A percentile compares a stretch with the other conserved stretches of the same genome.
phyloP scores from a whole-genome alignment of 164 flowering plant genomes.

The Tetrastigma voinierianum region DNA sequence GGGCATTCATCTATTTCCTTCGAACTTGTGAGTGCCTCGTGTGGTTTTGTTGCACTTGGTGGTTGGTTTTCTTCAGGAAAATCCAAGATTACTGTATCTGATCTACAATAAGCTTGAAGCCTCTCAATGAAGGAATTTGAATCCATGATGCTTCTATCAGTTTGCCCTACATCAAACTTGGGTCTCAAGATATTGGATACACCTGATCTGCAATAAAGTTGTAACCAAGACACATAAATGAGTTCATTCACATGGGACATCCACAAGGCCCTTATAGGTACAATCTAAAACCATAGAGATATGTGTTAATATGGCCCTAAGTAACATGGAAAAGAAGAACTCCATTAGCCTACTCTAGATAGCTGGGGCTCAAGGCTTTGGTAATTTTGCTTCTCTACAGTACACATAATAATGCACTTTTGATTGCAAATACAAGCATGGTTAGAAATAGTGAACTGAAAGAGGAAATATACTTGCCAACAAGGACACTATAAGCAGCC shows the following conservation, averaged over 20 bases:
- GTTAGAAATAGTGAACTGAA: background rate
- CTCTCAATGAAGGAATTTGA: conserved; percentile 8
- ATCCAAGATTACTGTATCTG: conserved; percentile 11
- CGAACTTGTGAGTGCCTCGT: conserved; percentile 11
- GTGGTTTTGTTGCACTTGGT: conserved; percentile 4
- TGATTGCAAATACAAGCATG: too few relatives aligned
- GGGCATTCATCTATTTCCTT: conserved; percentile 37
- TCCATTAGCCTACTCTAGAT: too few relatives aligned
- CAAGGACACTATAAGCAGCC: background rate
- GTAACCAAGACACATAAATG: too few relatives aligned
- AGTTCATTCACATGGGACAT: too few relatives aligned
- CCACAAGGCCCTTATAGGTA: too few relatives aligned
- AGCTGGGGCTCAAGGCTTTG: too few relatives aligned
- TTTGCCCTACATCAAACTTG: conserved; percentile 5
- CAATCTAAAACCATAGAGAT: too few relatives aligned
- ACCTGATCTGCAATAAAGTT: conserved; percentile 10
- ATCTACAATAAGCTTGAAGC: conserved; percentile 11
- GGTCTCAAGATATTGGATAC: conserved; percentile 8
- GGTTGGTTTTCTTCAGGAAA: conserved; percentile 11
- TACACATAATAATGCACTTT: too few relatives aligned
- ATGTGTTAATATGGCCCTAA: too few relatives aligned
- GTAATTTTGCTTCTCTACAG: too few relatives aligned
- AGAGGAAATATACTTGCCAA: background rate
- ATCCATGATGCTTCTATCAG: conserved; percentile 2
- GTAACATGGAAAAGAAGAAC: too few relatives aligned